Evolutionary conservation across 441 rosid species (phyloP).

Genomic region (Flueggea neowawraea): DNA sequence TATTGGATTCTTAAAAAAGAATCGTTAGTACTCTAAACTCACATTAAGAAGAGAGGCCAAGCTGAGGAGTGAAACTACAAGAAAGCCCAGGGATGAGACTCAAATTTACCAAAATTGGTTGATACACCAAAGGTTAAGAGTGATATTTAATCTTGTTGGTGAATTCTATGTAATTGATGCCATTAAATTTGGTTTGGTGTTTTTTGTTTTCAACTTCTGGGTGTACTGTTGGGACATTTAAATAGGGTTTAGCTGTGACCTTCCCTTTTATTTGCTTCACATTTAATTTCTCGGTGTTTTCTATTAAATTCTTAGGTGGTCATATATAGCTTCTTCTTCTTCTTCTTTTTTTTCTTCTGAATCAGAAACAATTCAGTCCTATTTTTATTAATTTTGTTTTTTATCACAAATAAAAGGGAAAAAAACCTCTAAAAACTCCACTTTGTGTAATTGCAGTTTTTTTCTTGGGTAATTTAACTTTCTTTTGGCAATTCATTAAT

Average conservation of each 20-base stretch:
- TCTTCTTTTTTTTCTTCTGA: background rate
- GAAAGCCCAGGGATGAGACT: too few species aligned
- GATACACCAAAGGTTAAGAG: too few species aligned
- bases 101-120: too few species aligned
- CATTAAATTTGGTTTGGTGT: conserved; percentile 21
- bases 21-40: too few species aligned
- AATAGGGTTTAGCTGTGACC: conserved; percentile 23
- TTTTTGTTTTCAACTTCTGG: conserved; percentile 23
- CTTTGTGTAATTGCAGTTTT: too few species aligned
- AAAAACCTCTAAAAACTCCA: conserved; percentile 34
- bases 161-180: conserved; percentile 26
- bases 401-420: background rate
- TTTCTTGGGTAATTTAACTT: too few species aligned
- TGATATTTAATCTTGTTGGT: conserved; percentile 5
- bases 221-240: conserved; percentile 21
- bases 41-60: too few species aligned
- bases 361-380: conserved; percentile 5
- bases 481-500: conserved; percentile 34
- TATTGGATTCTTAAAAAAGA: too few species aligned
- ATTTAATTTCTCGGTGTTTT: conserved; percentile 69
- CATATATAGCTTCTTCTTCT: conserved; percentile 14
- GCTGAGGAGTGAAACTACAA: too few species aligned
- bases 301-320: conserved; percentile 60
- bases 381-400: conserved; percentile 8
- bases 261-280: conserved; percentile 51